Evolutionary conservation across 192 early-diverging fungal genomes (phyloP), one percentile per base, ranked within the genome.

Genomic region (Jimgerdemannia lactiflua): DNA sequence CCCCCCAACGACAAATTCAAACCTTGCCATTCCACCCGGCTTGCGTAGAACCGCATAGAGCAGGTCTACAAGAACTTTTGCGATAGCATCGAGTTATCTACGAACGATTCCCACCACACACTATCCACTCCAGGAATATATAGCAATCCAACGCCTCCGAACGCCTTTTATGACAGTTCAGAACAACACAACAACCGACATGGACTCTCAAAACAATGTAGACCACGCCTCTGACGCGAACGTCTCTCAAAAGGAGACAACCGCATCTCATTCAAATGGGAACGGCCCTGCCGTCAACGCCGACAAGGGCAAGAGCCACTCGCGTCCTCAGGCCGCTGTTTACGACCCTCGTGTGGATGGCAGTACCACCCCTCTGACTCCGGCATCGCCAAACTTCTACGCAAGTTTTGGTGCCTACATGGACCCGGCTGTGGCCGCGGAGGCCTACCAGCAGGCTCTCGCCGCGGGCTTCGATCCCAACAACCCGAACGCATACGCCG

Each of bases 391-490:
- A 39, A 20, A 20, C 67, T 39, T 41, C 18, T 68, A 68, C 40
- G 67, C 67, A 41, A 41, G 29, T 9, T 68, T 59, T 59, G 49
- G 49, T 65, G 71, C 64, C 59, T 80, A 80, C 65, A 72, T 76
- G 39, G 78, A 80, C 54, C 74, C 70, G 67, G 44, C 59, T 71
- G 77, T 71, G 29, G 79, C 75, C 49, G 71, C 71, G 3, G 76
- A 74, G 7, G 75, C 75, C 29, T 76, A 76, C 70, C 75, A 80
- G 20, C 75, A 76, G 41, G 70, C 75, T n/a, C 70, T 80, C 42
- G 75, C 71, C n/a, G 75, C 67, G 43, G 75, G 71, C 19, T 77
- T 76, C 74, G 79, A 84, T 41, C 78, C 74, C 7, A 77, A 69
- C 42, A 77, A 79, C 64, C 74, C 77, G 29, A 29, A 29, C 29